Conservation (phyloP, 2,329 filamentous ascomycete species). For the Bipolaris bicolor region DNA sequence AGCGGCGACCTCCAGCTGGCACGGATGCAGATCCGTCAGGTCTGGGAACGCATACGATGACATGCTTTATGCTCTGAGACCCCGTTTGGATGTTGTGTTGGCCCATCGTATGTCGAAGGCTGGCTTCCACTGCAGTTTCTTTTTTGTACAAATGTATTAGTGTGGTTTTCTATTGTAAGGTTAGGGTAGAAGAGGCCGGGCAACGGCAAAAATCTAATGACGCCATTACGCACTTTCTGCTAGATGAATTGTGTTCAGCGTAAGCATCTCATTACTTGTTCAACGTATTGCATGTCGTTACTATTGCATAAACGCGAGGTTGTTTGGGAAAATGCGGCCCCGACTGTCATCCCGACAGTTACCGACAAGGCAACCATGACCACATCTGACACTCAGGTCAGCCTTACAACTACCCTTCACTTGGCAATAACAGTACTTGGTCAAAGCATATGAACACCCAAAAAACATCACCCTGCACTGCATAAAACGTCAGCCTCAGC, state of each 20-base stretch:
- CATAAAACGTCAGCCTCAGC: not conserved
- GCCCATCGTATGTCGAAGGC: conserved; percentile 16
- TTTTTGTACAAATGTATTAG: conserved; percentile 10
- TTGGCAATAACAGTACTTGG: not conserved
- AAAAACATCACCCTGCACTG: not conserved
- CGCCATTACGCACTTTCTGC: not conserved
- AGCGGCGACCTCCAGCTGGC: conserved; percentile 29
- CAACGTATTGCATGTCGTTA: not conserved
- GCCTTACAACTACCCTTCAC: not conserved
- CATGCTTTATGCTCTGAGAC: conserved; percentile 20
- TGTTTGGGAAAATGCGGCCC: not conserved
- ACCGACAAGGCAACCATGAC: not conserved
- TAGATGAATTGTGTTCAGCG: not conserved
- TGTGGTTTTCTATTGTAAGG: conserved; percentile 15
- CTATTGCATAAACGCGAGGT: not conserved
- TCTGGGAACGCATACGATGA: conserved; percentile 30
- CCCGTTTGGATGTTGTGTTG: conserved; percentile 14
- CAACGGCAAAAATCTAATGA: conserved; percentile 5
- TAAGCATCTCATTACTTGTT: not conserved
- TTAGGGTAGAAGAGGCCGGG: conserved; percentile 10
- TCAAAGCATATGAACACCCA: not conserved
- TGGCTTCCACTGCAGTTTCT: conserved; percentile 1
- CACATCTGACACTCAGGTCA: not conserved
- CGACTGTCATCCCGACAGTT: conserved; percentile 1
- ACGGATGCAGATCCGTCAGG: conserved; percentile 33